These are phyloP conservation scores for Yamadazyma endophytica DNA, from an alignment of 805 yeast species.

Conservation along the genomic window DNA sequence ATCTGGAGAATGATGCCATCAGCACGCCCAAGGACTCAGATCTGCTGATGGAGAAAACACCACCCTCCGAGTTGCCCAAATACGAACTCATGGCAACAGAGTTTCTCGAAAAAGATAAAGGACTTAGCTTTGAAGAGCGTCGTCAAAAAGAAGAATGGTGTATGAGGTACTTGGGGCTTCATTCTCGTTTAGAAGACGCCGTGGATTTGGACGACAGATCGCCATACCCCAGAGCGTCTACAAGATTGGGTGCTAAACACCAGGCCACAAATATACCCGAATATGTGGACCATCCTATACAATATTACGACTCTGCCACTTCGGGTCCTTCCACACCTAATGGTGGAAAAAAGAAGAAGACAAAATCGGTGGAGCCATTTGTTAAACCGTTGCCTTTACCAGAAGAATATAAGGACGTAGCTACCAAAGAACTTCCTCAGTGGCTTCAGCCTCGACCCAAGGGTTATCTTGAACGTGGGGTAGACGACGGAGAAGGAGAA, in stretches of 20 bases:
- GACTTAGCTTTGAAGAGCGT: conserved; percentile 40
- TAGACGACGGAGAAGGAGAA: conserved; percentile 48
- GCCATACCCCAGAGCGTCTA: conserved; percentile 76
- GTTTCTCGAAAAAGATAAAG: conserved; percentile 46
- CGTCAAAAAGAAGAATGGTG: conserved; percentile 73
- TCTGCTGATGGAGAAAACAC: conserved; percentile 1
- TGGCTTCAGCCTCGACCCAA: conserved; percentile 79
- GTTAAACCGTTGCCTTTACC: conserved; percentile 41
- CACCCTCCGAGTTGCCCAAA: conserved; percentile 32
- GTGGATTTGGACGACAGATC: conserved; percentile 68
- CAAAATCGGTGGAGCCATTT: conserved; percentile 14
- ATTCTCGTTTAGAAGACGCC: conserved; percentile 70
- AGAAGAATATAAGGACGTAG: conserved; percentile 34
- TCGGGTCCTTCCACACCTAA: conserved; percentile 7
- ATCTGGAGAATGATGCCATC: conserved; percentile 11
- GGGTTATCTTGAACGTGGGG: conserved; percentile 84
- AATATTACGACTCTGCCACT: conserved; percentile 52
- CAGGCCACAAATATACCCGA: conserved; percentile 66
- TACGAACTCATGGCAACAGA: conserved; percentile 56
- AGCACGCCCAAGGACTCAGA: conserved; percentile 4
- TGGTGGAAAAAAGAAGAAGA: conserved; percentile 13
- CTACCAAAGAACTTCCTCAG: conserved; percentile 51
- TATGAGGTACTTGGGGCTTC: conserved; percentile 73
- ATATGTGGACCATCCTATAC: conserved; percentile 51
- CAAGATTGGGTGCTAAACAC: conserved; percentile 68